Evolutionary conservation across 2,329 filamentous ascomycete species (phyloP), one percentile per base, ranked within the genome.

Genomic region (Colletotrichum eleusines): DNA sequence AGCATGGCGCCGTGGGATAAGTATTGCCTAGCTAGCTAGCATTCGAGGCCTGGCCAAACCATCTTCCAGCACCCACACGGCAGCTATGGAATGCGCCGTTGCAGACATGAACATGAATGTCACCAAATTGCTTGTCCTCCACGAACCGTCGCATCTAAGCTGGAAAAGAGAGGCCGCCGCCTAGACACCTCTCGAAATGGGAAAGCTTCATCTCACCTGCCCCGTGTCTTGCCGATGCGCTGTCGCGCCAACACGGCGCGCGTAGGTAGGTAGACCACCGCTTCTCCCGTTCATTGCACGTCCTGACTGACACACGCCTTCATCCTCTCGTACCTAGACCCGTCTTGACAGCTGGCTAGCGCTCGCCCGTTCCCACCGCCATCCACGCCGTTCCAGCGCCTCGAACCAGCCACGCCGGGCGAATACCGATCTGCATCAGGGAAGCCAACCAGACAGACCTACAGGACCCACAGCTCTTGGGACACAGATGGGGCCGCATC

Each of bases 351-450:
- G 67, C 57, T 66, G 40, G 67, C 28, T 55, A 50, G 55, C 62
- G 38, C 46, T 58, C 31, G 42, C 50, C 62, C 28, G 26, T 59
- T 35, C 33, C 66, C 51, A 35, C 46, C 66, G 6, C n/a, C 35
- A 1, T 33, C n/a, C 33, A 46, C 38, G 54, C 48, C 48, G 31
- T 62, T 62, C 28, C 51, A 70, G 35, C 48, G 26, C 42, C 33
- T 42, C 33, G 35, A 67, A 35, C 48, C 63, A 62, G 63, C 63
- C 68, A 62, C 38, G 61, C 42, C 51, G 61, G 42, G 53, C 66
- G 60, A 69, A 70, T 70, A 57, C 50, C 57, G 67, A 70, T 70
- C 67, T 67, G 50, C 57, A 35, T 51, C 57, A 62, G 67, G 67
- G 67, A 70, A 67, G 57, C 63, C 63, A 67, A 67, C 67, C 57